Evolutionary conservation across 768 basidiomycete species (phyloP), one percentile per base, ranked within the genome.

Genomic region (Suillus cothurnatus): DNA sequence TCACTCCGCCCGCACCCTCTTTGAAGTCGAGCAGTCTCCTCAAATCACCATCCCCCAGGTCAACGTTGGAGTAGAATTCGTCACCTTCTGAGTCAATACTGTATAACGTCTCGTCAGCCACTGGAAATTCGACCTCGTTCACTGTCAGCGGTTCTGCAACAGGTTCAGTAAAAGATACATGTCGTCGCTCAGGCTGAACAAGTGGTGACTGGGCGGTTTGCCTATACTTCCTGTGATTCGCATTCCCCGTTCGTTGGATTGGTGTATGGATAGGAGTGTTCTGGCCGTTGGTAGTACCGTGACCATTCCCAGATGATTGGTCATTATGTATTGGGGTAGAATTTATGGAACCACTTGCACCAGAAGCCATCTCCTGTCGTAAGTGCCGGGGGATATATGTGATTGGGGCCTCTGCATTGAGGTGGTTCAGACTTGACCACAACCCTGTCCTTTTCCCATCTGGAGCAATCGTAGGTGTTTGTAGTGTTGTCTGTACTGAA

Each of bases 51-150:
- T 83, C 83, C 2, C 79, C 81, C 15, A 86, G 73, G 64, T 87
- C 87, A 28, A 88, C 80, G 12, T 80, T 74, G 26, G 89, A 88
- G 41, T 88, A 78, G 69, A 91, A 84, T 2, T 82, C 86, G 61
- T 87, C 90, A 61, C 92, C 91, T 47, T 93, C 88, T 1, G 88
- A 89, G 63, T 80, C 78, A 67, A 87, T 83, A 14, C 80, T 79
- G 67, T 84, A 88, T 0, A 81, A 67, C 21, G 79, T 79, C 1
- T 76, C 76, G 14, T 62, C 65, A 31, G 70, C 69, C 41, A 66
- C 57, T 39, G 64, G 41, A 11, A 65, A 31, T 14, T 64, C 67
- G 15, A 61, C 64, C 3, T 52, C 67, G 21, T 60, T 8, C 5
- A 59, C 62, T 32, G 15, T 36, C 8, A 15, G 53, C 6, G 21